Conservation (phyloP, 2,329 filamentous ascomycete genomes). For the Ophiognomonia clavigignenti-juglandacearum region DNA sequence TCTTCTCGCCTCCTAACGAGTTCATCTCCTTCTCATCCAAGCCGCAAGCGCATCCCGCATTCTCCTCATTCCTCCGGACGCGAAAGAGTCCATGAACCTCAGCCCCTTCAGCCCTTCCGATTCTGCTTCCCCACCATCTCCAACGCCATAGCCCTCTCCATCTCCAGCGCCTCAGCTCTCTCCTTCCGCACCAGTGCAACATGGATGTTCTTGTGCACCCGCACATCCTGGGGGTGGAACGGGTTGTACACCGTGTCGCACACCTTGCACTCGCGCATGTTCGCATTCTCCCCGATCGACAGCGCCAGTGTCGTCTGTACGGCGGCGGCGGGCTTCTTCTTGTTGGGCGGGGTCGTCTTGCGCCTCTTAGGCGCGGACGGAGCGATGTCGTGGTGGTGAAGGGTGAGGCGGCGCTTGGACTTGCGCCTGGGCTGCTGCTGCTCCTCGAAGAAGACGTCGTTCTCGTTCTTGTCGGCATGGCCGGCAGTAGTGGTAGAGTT, state of each 20-base stretch:
- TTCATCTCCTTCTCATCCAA: no score
- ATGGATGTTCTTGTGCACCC: slow-evolving; percentile 33
- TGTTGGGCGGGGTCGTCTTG: slow-evolving; percentile 14
- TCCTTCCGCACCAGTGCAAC: slow-evolving; percentile 22
- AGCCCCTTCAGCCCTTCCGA: no score
- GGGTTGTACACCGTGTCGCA: slow-evolving; percentile 42
- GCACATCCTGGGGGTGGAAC: slow-evolving; percentile 37
- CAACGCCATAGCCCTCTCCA: no score
- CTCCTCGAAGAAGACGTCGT: neutral
- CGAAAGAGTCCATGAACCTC: no score
- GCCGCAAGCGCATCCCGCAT: no score
- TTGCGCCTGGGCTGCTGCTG: neutral
- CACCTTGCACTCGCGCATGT: slow-evolving; percentile 35
- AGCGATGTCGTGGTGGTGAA: slow-evolving; percentile 6
- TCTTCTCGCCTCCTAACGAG: no score
- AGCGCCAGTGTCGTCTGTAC: slow-evolving; percentile 39
- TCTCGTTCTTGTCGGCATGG: neutral
- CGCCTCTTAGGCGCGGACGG: slow-evolving; percentile 12
- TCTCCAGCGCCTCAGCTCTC: neutral
- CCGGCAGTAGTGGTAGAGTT: neutral
- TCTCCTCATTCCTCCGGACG: no score
- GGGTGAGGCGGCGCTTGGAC: slow-evolving; percentile 13
- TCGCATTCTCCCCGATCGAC: slow-evolving; percentile 25
- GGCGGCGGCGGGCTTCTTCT: slow-evolving; percentile 23
- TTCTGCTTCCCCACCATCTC: no score